Evolutionary conservation across 371 early-diverging fungal genomes (phyloP).

Genomic region (Funneliformis caledonium): DNA sequence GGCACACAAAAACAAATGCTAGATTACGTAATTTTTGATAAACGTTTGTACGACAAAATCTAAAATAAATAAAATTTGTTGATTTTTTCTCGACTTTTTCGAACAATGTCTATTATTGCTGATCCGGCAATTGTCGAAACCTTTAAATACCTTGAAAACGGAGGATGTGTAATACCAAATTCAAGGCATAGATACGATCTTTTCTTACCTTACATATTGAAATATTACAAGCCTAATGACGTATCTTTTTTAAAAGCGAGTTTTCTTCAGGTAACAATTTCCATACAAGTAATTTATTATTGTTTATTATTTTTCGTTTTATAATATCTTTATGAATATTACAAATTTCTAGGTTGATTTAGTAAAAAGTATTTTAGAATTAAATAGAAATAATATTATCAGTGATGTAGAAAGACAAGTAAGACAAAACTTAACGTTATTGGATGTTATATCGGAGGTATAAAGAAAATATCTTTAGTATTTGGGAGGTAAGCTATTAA

Average conservation of each 20-base stretch:
- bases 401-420: neutral
- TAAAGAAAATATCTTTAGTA: neutral
- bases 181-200: neutral
- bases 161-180: neutral
- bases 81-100: too few relatives aligned
- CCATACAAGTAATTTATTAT: neutral
- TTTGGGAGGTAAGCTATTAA: too few relatives aligned
- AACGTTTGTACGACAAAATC: too few relatives aligned
- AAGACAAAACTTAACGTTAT: neutral
- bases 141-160: neutral
- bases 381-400: neutral
- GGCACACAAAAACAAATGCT: too few relatives aligned
- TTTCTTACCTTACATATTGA: conserved; percentile 17
- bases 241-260: neutral
- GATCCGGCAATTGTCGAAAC: neutral
- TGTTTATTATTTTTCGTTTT: neutral
- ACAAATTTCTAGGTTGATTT: neutral
- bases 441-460: neutral
- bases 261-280: neutral
- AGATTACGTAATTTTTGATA: too few relatives aligned
- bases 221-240: neutral
- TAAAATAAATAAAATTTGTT: too few relatives aligned
- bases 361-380: neutral
- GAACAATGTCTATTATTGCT: neutral
- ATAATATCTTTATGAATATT: neutral